Evolutionary conservation across 73 alveolate species (phyloP).

Genomic region (Stentor coeruleus): DNA sequence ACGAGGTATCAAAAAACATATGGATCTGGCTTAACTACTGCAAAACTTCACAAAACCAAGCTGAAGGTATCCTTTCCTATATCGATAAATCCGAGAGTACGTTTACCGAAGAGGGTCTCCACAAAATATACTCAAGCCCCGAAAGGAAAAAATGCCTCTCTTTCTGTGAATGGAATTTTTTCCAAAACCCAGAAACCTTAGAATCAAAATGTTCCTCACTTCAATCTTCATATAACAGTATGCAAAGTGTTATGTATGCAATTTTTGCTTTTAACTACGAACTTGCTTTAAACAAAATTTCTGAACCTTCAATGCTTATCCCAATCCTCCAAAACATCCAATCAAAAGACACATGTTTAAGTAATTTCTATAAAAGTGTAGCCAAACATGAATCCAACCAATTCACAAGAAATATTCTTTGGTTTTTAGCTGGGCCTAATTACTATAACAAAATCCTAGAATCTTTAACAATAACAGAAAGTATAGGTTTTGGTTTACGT

Average conservation of each 20-base stretch:
- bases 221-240: background rate
- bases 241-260: background rate
- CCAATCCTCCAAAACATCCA: background rate
- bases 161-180: background rate
- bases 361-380: background rate
- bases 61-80: background rate
- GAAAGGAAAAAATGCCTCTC: background rate
- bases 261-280: background rate
- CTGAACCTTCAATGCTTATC: background rate
- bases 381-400: background rate
- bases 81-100: background rate
- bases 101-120: background rate
- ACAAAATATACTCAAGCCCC: background rate
- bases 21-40: background rate
- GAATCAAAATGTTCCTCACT: background rate
- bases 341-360: background rate
- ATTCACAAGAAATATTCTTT: background rate
- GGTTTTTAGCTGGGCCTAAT: slow-evolving; percentile 10
- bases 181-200: background rate
- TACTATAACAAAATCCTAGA: background rate
- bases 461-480: background rate
- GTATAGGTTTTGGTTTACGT: background rate
- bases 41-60: background rate
- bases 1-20: background rate
- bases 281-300: background rate